Evolutionary conservation across 148 eudicot species (phyloP).

Genomic region (Bassia scoparia): DNA sequence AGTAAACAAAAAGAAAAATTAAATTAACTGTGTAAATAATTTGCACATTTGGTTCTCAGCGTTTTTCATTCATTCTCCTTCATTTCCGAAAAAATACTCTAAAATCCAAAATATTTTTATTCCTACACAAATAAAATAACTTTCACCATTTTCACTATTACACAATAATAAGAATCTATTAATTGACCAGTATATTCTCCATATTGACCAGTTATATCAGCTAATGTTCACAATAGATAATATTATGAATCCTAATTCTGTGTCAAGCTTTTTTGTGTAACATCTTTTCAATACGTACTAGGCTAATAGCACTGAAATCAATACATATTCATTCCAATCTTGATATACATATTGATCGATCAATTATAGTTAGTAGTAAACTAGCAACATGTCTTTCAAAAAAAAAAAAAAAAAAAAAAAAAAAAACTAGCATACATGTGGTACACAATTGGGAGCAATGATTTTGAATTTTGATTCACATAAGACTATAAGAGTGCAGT

Average conservation of each 20-base stretch:
- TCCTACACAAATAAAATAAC: too few relatives aligned
- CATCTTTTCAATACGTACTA: neutral
- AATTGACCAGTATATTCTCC: too few relatives aligned
- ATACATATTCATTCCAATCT: neutral
- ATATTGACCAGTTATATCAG: too few relatives aligned
- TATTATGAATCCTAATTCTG: neutral
- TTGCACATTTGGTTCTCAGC: too few relatives aligned
- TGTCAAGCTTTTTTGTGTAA: neutral
- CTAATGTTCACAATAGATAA: neutral
- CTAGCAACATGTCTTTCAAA: too few relatives aligned
- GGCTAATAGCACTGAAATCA: neutral
- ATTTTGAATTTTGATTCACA: neutral
- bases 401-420: too few relatives aligned
- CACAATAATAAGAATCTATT: too few relatives aligned
- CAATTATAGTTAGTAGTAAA: neutral
- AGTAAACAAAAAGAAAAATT: neutral
- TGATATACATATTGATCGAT: neutral
- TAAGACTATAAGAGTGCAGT: neutral
- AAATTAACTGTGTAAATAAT: neutral
- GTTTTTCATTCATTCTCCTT: too few relatives aligned
- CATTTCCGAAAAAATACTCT: too few relatives aligned
- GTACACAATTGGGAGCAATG: neutral
- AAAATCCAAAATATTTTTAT: too few relatives aligned
- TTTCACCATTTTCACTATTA: too few relatives aligned
- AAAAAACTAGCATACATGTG: neutral